These are phyloP conservation scores for Turnera subulata DNA, from an alignment of 345 rosid genomes.

Conservation along the genomic window DNA sequence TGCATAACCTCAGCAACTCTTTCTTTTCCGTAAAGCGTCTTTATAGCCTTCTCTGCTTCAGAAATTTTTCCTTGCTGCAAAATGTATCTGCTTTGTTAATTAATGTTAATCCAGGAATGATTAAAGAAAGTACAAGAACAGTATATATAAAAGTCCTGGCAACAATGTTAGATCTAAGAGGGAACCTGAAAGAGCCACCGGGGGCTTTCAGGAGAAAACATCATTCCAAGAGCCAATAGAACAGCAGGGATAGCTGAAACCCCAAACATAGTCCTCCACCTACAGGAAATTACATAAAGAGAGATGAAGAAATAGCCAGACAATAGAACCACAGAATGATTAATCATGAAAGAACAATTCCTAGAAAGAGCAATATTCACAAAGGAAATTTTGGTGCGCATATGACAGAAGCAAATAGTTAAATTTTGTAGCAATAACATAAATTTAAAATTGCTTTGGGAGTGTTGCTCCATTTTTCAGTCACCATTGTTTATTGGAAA, in stretches of 20 bases:
- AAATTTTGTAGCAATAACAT: no score
- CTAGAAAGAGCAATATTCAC: no score
- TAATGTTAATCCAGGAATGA: background rate
- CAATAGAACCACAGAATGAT: no score
- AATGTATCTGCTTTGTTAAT: conserved; percentile 9
- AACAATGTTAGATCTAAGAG: conserved; percentile 3
- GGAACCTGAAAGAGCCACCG: conserved; percentile 97
- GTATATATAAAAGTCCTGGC: no score
- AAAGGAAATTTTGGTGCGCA: no score
- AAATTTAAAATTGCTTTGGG: no score
- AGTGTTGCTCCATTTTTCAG: no score
- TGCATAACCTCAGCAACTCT: conserved; percentile 81
- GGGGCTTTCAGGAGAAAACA: conserved; percentile 96
- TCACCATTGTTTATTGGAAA: no score
- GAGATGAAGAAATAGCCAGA: background rate
- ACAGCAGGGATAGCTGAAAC: conserved; percentile 78
- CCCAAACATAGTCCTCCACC: conserved; percentile 99
- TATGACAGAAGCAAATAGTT: no score
- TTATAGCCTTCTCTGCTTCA: conserved; percentile 76
- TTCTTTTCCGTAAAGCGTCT: conserved; percentile 84
- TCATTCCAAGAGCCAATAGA: conserved; percentile 83
- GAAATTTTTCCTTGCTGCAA: conserved; percentile 80
- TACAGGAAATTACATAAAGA: conserved; percentile 25
- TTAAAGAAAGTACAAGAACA: no score
- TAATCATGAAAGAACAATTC: no score